Base-by-base conservation (phyloP, 495 filamentous ascomycete genomes). In the Amphirosellinia nigrospora region DNA sequence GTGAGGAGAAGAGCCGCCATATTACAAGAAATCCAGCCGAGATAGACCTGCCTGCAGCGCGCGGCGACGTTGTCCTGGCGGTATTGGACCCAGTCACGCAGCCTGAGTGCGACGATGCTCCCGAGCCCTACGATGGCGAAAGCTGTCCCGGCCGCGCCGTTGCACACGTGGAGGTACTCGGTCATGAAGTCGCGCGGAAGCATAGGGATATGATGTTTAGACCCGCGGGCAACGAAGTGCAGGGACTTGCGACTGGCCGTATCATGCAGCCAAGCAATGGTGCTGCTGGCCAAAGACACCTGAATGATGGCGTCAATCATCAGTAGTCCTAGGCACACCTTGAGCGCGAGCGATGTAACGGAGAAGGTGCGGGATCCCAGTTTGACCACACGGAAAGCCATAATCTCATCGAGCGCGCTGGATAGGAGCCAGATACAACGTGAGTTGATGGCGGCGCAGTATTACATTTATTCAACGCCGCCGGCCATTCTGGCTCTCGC, bases 101-200 rank as follows among this genome's bases (percentile, higher is more conserved):
- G 71, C 63, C 67, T 77, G 34, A 85, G 77, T 0, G 81, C 79
- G 16, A 85, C 50, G 38, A 82, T 68, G 1, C 85, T 82, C 0
- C 82, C 82, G 36, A 84, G 76, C n/a, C 83, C 79, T 55, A 87
- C 75, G 4, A 86, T 62, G 10, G 86, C 77, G 30, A 87, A 78
- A 0, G 83, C 83, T 3, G 84, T 86, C 1, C 83, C 85, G 0
- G 83, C 81, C 21, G 84, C 84, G 11, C 81, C 85, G 69, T 87
- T 88, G 60, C 77, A 79, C 2, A 80, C 82, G 65, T 86, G 83
- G 8, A 85, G 83, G 64, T 86, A 83, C 63, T 86, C 78, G 39
- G 74, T 70, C 46, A 85, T 74, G 21, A 88, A 62, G 56, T 79
- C 67, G 6, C 73, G 69, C 11, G 86, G 86, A 36, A 82, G 71